These are phyloP conservation scores for Alternaria triticimaculans DNA, from an alignment of 2,329 filamentous ascomycete species.

Conservation along the genomic window DNA sequence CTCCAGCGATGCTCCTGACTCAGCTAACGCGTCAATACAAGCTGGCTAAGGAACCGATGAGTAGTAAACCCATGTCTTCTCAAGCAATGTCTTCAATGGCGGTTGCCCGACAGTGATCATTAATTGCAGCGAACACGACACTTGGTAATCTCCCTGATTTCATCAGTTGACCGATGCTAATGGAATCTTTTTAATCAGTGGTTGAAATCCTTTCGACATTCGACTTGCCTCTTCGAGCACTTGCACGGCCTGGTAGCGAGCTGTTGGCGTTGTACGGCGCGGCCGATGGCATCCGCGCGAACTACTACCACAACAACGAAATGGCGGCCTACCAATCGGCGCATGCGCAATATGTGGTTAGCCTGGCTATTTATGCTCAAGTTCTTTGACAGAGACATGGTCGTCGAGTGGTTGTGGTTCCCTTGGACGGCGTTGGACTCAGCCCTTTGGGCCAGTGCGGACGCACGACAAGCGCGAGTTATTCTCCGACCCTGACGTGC, in stretches of 20 bases:
- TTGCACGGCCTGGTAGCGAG: slow-evolving; percentile 37
- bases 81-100: neutral
- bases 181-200: neutral
- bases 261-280: slow-evolving; percentile 39
- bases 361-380: neutral
- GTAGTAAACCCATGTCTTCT: slow-evolving; percentile 1
- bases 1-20: slow-evolving; percentile 1
- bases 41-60: neutral
- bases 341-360: neutral
- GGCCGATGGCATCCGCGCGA: slow-evolving; percentile 38
- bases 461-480: neutral
- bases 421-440: neutral
- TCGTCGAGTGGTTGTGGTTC: neutral
- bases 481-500: neutral
- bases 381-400: neutral
- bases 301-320: slow-evolving; percentile 9
- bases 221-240: slow-evolving; percentile 2
- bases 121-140: neutral
- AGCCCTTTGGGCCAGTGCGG: neutral
- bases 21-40: slow-evolving; percentile 6
- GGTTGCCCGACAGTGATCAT: neutral
- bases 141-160: neutral
- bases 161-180: neutral
- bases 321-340: slow-evolving; percentile 22
- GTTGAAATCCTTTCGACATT: neutral